Evolutionary conservation across 2,329 filamentous ascomycete genomes (phyloP), one percentile per base, ranked within the genome.

Genomic region (Dryadomyces quercivorus): DNA sequence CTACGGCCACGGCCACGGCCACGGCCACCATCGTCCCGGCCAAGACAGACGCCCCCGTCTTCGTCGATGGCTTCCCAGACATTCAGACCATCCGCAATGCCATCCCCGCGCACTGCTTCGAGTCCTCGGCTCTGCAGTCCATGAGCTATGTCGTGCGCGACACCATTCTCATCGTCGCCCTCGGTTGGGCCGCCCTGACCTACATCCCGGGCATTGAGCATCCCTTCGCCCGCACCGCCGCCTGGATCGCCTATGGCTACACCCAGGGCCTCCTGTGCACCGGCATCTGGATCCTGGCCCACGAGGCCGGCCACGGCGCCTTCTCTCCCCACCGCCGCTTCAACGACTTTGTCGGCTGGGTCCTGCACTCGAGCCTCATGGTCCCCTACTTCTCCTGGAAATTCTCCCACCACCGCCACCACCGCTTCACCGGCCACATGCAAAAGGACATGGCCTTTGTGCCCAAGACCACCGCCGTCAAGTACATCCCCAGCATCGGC

Each of bases 351-450:
- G 89, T 92, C 55, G 92, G 92, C 64, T 96, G 88, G 86, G 70
- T 95, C 66, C 81, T 88, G 63, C 92, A 97, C 75, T 95, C 91
- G 42, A 71, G 82, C 47, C 82, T 96, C 34, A 77, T 96, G 42
- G 61, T 98, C 51, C 93, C 93, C 21, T 98, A 96, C 76, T 98
- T 96, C 76, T 95, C 88, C 66, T 98, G 93, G 93, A 95, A 98
- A 76, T 92, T 96, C 73, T 95, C 90, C 61, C 93, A 98, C 75
- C 86, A 89, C 75, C 95, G 95, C 82, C 93, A 98, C 77, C 93
- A 98, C 86, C 97, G 97, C 80, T 90, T 91, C 60, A 98, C 93
- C 46, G 93, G 91, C 63, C 82, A 98, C 78, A 84, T 98, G 74
- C 90, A 94, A 72, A 88, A 92, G 63, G 93, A 98, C 72, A 98